phyloP scores from a whole-genome alignment of 1,139 yeast species.

The Oligophagozyma castellii region DNA sequence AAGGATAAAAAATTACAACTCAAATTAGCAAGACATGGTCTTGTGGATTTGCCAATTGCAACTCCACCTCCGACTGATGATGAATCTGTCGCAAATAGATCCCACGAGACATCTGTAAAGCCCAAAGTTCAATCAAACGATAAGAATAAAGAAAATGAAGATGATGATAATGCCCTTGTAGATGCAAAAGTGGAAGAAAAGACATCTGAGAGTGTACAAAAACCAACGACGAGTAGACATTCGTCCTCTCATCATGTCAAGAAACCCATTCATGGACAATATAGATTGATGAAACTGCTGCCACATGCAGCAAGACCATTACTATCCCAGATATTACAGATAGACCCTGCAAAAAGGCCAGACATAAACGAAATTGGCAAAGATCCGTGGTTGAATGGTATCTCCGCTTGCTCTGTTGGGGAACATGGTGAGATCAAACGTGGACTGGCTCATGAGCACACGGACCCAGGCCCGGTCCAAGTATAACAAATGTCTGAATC shows the following conservation, averaged over 20 bases:
- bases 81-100: not conserved
- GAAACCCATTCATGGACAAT: conserved; percentile 50
- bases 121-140: not conserved
- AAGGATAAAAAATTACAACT: conserved; percentile 8
- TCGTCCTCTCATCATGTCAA: conserved; percentile 6
- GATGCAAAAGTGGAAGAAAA: conserved; percentile 2
- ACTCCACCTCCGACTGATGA: not conserved
- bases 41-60: no score
- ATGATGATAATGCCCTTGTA: not conserved
- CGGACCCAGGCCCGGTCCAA: conserved; percentile 30
- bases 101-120: not conserved
- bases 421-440: conserved; percentile 29
- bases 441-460: conserved; percentile 44
- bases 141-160: not conserved
- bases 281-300: conserved; percentile 67
- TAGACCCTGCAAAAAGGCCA: conserved; percentile 59
- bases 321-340: conserved; percentile 55
- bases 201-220: conserved; percentile 6
- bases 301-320: conserved; percentile 79
- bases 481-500: no score
- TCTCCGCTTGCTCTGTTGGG: conserved; percentile 33
- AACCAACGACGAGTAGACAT: conserved; percentile 5
- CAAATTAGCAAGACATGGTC: conserved; percentile 1
- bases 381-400: conserved; percentile 61
- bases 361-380: conserved; percentile 49